Evolutionary conservation across 2,329 filamentous ascomycete species (phyloP).

Genomic region (Pseudogymnoascus sp.): DNA sequence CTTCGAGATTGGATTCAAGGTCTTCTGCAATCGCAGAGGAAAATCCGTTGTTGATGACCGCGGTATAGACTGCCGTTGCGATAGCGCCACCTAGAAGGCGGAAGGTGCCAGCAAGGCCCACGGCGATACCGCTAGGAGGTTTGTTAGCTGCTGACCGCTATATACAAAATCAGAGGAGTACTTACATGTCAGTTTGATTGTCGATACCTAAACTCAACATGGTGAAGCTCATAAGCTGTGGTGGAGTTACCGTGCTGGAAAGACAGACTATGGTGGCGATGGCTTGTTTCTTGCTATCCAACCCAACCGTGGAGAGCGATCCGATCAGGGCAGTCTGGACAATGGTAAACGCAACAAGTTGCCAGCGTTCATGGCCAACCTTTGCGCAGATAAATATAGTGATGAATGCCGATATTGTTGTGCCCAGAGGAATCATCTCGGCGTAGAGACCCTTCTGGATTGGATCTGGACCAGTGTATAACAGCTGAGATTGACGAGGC

Average conservation of each 20-base stretch:
- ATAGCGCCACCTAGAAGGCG: no score
- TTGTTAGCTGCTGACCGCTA: slow-evolving; percentile 10
- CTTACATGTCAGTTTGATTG: slow-evolving; percentile 29
- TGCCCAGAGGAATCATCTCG: slow-evolving; percentile 9
- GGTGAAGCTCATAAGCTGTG: slow-evolving; percentile 27
- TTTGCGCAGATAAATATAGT: no score
- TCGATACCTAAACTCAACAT: slow-evolving; percentile 31
- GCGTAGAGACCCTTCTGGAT: slow-evolving; percentile 25
- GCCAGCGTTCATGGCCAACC: no score
- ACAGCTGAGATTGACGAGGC: slow-evolving; percentile 24
- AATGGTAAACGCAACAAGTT: no score
- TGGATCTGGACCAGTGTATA: slow-evolving; percentile 21
- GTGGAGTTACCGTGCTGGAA: slow-evolving; percentile 27
- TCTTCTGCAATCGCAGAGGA: slow-evolving; percentile 15
- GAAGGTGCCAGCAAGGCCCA: no score
- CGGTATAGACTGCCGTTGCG: slow-evolving; percentile 32
- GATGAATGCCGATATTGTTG: background rate
- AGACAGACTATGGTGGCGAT: slow-evolving; percentile 28
- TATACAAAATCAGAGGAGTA: slow-evolving; percentile 19
- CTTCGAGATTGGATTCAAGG: slow-evolving; percentile 9
- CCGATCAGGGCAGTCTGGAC: no score
- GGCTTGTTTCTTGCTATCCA: slow-evolving; percentile 28
- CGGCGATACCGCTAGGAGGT: no score
- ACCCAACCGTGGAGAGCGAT: slow-evolving; percentile 28
- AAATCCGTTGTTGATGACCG: slow-evolving; percentile 28